phyloP scores from a whole-genome alignment of 1,139 yeast species.

The Yamadazyma jaroonii region DNA sequence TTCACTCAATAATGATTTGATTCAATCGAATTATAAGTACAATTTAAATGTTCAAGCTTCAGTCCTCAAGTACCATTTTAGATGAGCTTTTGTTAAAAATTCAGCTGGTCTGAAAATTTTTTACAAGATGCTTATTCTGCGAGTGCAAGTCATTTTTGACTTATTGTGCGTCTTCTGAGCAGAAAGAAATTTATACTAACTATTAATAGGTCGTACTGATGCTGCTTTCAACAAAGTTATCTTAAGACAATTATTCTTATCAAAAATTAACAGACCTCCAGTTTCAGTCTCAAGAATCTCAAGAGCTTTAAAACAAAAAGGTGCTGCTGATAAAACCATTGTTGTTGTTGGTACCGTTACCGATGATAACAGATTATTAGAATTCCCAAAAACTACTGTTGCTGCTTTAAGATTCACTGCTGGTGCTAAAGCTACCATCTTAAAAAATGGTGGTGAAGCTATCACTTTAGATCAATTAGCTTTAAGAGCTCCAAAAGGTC shows the following conservation, averaged over 20 bases:
- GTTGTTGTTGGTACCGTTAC: constrained; percentile 99
- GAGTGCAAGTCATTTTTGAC: constrained; percentile 14
- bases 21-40: constrained; percentile 1
- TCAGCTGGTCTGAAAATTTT: constrained; percentile 3
- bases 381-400: constrained; percentile 94
- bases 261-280: constrained; percentile 99
- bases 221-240: constrained; percentile 98
- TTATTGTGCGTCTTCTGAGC: constrained; percentile 58
- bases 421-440: constrained; percentile 96
- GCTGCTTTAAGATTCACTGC: constrained; percentile 99
- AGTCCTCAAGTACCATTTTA: constrained; percentile 6
- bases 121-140: constrained; percentile 7
- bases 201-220: constrained; percentile 86
- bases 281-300: constrained; percentile 92
- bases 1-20: not conserved
- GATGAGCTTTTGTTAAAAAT: constrained; percentile 3
- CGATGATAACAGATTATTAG: constrained; percentile 92
- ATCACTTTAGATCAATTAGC: constrained; percentile 99
- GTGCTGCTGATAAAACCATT: constrained; percentile 86
- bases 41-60: not conserved
- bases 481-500: constrained; percentile 98
- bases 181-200: constrained; percentile 51
- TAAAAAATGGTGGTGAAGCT: constrained; percentile 99
- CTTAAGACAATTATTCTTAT: constrained; percentile 91
- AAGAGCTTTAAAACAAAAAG: constrained; percentile 79